Evolutionary conservation across 345 rosid species (phyloP), one percentile per base, ranked within the genome.

Genomic region (Lumnitzera littorea): DNA sequence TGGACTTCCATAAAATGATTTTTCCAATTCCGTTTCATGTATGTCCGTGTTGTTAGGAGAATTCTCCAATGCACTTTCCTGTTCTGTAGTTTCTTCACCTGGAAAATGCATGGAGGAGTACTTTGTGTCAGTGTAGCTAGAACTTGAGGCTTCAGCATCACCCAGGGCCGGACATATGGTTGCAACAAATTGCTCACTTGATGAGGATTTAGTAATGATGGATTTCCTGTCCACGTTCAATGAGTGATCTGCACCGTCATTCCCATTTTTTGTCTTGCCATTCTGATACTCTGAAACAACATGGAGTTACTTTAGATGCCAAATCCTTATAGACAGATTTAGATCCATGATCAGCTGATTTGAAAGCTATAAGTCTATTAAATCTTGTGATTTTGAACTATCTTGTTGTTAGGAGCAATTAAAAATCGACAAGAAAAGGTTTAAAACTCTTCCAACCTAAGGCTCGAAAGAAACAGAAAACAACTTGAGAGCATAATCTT

Each of bases 61-160:
- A 53, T 24, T 66, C 24, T 66, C 71, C 27, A 46, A 72, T 5
- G 58, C 63, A 31, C 72, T 58, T 68, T 74, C 79, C 41, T 11
- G 50, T 41, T 62, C 74, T 14, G 74, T 67, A 12, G 55, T 51
- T 13, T 58, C 78, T 63, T 74, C 75, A 2, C 62, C 71, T 7
- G 63, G 65, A 62, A 61, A 52, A 55, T 41, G 41, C 48, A 53
- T 16, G 12, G 69, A 20, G 41, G 69, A 61, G 13, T 41, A 24
- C 66, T 62, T 72, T 24, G 61, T 46, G 50, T 63, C 75, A 14
- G 67, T 50, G 58, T 56, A 53, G 46, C 70, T 50, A 3, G 80
- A 73, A 66, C 68, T 41, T 7, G 61, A 67, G 57, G 70, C 65
- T 58, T 61, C 70, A 25, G 46, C 41, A 49, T 57, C 62, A 13